Base-by-base conservation (phyloP, 2,329 filamentous ascomycete species). In the Pseudocercospora fijiensis region DNA sequence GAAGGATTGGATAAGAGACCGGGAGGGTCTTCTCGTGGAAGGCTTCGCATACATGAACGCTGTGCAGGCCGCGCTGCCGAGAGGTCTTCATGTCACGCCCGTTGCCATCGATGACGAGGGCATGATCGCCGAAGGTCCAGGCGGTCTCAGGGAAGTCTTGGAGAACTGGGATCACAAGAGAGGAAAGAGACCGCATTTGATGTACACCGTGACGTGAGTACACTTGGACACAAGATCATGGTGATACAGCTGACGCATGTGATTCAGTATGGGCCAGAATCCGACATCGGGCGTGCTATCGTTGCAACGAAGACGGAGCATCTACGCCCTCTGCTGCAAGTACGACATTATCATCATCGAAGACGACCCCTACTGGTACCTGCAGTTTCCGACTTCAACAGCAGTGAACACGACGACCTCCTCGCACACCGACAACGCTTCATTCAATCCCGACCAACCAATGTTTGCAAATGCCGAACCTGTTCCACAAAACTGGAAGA, bases 271-370 rank as follows among this genome's bases (percentile, higher is more conserved):
- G 79, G 93, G 92, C 27, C 92, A 96, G 73, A 96, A 96, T 75
- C 93, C 92, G 1, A 96, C 92, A 0, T 88, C 90, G 28, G 88
- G 89, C 30, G 87, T 90, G 2, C 81, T 96, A 1, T 88, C 90
- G 2, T 76, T 95, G 9, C 79, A 88, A 71, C 87, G 94, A 45
- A 86, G 91, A 61, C 89, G 86, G 71, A 87, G 92, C 58, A 84
- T 97, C 27, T 97, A 97, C 74, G 85, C 84, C 18, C 76, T 97
- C 13, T 95, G 90, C 78, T 87, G 87, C 75, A 85, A 89, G 74
- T 96, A 91, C 78, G 92, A 97, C 76, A 85, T 97, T 67, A 85
- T 97, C 72, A 96, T 97, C 68, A 80, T 96, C 66, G 94, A 98
- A 77, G 94, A 98, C 72, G 93, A 97, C 67, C 94, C 94, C 5